A percentile compares a stretch with the other conserved stretches of the same genome.
Evolutionary conservation across 129 eudicot genomes (phyloP).

Genomic region (Chrysanthemum makinoi): DNA sequence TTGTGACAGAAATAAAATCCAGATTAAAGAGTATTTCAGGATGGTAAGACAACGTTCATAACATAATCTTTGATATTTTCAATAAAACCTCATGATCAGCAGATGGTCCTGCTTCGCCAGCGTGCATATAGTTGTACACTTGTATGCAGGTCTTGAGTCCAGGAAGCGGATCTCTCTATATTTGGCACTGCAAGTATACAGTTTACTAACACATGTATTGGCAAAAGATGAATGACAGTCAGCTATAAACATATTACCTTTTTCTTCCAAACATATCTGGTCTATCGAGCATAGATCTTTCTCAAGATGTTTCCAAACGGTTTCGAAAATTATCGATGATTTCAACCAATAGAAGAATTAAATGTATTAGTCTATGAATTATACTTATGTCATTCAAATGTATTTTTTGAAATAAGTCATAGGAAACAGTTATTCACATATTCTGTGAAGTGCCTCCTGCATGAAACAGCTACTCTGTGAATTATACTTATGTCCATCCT

Average conservation of each 20-base stretch:
- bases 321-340: background rate
- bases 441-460: background rate
- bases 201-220: background rate
- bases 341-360: constrained; percentile 2
- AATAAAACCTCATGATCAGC: constrained; percentile 40
- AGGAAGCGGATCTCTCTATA: constrained; percentile 66
- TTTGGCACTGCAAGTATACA: constrained; percentile 55
- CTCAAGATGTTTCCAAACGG: constrained; percentile 72
- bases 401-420: background rate
- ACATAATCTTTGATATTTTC: no score
- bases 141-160: constrained; percentile 73
- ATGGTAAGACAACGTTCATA: no score
- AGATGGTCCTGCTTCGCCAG: constrained; percentile 27
- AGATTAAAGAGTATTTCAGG: no score
- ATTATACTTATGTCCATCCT: background rate
- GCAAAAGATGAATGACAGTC: background rate
- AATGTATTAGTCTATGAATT: background rate
- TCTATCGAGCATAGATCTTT: constrained; percentile 65
- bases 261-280: constrained; percentile 77
- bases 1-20: no score
- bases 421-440: background rate
- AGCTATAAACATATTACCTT: constrained; percentile 45
- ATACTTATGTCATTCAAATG: background rate
- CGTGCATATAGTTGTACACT: constrained; percentile 59
- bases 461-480: background rate